A percentile compares a stretch with the other conserved stretches of the same genome.
Evolutionary conservation across 2,329 filamentous ascomycete species (phyloP).

Genomic region (Huntiella abstrusa): DNA sequence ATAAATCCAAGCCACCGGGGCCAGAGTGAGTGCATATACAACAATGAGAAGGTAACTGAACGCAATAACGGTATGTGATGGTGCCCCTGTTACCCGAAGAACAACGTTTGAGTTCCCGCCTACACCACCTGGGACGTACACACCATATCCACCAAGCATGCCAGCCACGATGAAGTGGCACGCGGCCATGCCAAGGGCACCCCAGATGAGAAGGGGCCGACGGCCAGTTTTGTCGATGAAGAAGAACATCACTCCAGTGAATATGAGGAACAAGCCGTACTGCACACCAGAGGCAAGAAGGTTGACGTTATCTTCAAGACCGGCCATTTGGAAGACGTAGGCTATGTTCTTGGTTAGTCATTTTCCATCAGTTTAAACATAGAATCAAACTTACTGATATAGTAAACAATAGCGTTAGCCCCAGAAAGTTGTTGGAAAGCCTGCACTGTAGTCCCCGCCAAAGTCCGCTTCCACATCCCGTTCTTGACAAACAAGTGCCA

Average conservation of each 20-base stretch:
- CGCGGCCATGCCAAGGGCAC: constrained; percentile 44
- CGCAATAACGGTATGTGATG: constrained; percentile 43
- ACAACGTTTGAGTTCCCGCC: constrained; percentile 24
- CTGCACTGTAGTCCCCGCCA: constrained; percentile 32
- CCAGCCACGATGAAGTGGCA: constrained; percentile 38
- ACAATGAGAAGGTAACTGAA: constrained; percentile 47
- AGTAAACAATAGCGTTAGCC: constrained; percentile 40
- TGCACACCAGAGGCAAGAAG: constrained; percentile 36
- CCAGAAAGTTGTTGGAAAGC: constrained; percentile 38
- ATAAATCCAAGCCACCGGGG: constrained; percentile 47
- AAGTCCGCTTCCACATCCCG: constrained; percentile 30
- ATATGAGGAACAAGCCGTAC: constrained; percentile 24
- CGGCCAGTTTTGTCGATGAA: constrained; percentile 37
- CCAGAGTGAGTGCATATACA: constrained; percentile 43
- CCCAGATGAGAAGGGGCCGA: constrained; percentile 46
- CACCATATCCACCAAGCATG: constrained; percentile 29
- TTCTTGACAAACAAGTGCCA: constrained; percentile 27
- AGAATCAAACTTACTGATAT: constrained; percentile 21
- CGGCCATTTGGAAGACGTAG: constrained; percentile 23
- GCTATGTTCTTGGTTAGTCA: constrained; percentile 9
- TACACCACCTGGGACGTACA: constrained; percentile 23
- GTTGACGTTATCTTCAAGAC: constrained; percentile 26
- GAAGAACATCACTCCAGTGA: constrained; percentile 20
- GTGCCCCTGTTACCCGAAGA: constrained; percentile 29
- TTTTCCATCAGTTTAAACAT: too few relatives aligned